Base-by-base conservation (phyloP, 2,329 filamentous ascomycete genomes). In the Colletotrichum tofieldiae region DNA sequence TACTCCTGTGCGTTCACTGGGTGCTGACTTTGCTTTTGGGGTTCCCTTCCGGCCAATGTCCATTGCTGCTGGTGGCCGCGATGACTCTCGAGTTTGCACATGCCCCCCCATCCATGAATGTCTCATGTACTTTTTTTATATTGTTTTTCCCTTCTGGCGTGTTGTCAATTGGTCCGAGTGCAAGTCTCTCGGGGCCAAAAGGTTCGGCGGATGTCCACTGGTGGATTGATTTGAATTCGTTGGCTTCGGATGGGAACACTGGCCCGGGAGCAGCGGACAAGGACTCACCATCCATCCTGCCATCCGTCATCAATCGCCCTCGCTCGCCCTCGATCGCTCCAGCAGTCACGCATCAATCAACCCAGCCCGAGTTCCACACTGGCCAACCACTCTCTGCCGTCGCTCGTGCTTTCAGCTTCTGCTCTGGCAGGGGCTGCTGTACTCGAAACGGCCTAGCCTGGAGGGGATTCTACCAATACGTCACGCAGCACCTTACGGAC, bases 391-490 rank as follows among this genome's bases (percentile, higher is more conserved):
- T 58, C 49, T 62, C 59, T 51, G 26, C 49, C 29, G 23, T 61
- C 20, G 32, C 39, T 60, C 29, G 43, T 37, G 58, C 43, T 35
- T 45, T 52, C 49, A 52, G 49, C 49, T 32, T 29, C 65, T 49
- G 43, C 32, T 43, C 49, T n/a, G 35, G 20, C 65, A 63, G 49
- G 29, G 51, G 58, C 58, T 54, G 35, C 58, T 54, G 56, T 68
- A 68, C 49, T 72, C 52, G 52, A 72, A 72, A 69, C 65, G 54
- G 70, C 32, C 70, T 72, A 72, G 70, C 54, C 63, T 35, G 18
- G 65, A 41, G 59, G 54, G 35, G 47, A 52, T 35, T 55, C 37
- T 69, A 45, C 54, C 6, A 69, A 60, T 72, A 72, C 70, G 70
- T 72, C 66, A 72, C 66, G 52, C 45, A 32, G 52, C 43, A 39